phyloP scores from a whole-genome alignment of 345 rosid species.

The Gossypium anomalum region DNA sequence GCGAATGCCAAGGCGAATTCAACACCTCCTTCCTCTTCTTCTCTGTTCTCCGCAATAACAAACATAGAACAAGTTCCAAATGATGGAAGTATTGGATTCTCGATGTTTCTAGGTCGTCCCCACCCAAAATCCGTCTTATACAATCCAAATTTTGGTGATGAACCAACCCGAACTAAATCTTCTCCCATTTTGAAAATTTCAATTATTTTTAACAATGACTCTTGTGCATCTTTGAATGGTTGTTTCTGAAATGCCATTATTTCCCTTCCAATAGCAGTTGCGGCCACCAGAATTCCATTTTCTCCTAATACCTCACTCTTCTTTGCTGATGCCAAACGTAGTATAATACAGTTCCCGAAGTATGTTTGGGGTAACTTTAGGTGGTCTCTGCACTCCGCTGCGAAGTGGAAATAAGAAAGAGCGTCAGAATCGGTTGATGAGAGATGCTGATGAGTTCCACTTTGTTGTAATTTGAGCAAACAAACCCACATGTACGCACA shows the following conservation, averaged over 20 bases:
- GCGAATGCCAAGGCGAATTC: constrained; percentile 35
- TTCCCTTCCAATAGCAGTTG: constrained; percentile 29
- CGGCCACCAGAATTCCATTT: constrained; percentile 36
- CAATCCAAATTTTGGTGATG: constrained; percentile 38
- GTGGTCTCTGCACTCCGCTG: constrained; percentile 3
- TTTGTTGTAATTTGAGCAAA: background rate
- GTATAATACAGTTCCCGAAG: constrained; percentile 36
- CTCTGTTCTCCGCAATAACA: constrained; percentile 18
- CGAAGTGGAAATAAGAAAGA: background rate
- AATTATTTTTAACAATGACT: constrained; percentile 26
- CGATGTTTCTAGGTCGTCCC: constrained; percentile 41
- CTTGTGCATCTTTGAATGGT: constrained; percentile 26
- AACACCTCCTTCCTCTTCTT: constrained; percentile 31
- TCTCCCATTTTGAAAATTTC: constrained; percentile 17
- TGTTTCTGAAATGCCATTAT: constrained; percentile 26
- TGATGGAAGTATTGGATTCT: constrained; percentile 24
- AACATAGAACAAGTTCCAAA: constrained; percentile 17
- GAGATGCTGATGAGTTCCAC: background rate
- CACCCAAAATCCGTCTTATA: constrained; percentile 45
- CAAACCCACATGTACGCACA: constrained; percentile 14
- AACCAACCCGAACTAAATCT: background rate
- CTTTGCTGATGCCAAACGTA: background rate
- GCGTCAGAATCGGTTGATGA: background rate
- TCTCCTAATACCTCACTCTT: constrained; percentile 26
- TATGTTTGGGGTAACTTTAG: constrained; percentile 23